Base-by-base conservation (phyloP, 2,329 filamentous ascomycete genomes). In the Mycocentrospora acerina region DNA sequence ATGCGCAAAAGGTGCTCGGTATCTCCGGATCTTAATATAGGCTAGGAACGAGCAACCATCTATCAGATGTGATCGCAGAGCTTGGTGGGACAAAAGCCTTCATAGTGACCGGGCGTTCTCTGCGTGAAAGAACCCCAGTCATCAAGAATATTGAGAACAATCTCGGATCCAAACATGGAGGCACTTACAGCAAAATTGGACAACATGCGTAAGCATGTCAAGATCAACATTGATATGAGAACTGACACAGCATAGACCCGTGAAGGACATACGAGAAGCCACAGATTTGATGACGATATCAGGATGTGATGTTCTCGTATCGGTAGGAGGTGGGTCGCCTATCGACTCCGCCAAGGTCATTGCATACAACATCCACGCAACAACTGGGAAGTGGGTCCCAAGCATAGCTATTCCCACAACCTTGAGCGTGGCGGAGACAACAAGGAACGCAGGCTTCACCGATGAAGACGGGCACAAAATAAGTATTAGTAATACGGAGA, bases 151-250 rank as follows among this genome's bases (percentile, higher is more conserved):
- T 80, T 8, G 76, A 80, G 59, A 61, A 69, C 26, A 61, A 72
- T 4, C 63, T 80, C 3, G 71, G 69, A 11, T 46, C 62, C 11
- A 62, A 68, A 9, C 74, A 78, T 51, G 77, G 75, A 12, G 73
- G 74, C 32, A 80, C 77, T 1, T 80, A 77, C 52, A 70, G 70
- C 55, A 73, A 74, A 45, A 79, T 81, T 40, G 71, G 71, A 24
- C 74, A 79, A 46, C 77, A 80, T 61, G 76, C 76, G 37, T 77
- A 68, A 16, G 69, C 76, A 18, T 9, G 5, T 64, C 66, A 14
- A 62, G 71, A 34, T 66, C 8, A 5, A 28, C 4, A 5, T 14
- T 9, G 9, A 22, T 7, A 2, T 18, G 17, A 6, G 9, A 9
- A 15, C 46, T 64, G 29, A 64, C 24, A 10, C 1, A 7, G 16